Evolutionary conservation across 495 filamentous ascomycete species (phyloP).

Genomic region (Daldinia childiae): DNA sequence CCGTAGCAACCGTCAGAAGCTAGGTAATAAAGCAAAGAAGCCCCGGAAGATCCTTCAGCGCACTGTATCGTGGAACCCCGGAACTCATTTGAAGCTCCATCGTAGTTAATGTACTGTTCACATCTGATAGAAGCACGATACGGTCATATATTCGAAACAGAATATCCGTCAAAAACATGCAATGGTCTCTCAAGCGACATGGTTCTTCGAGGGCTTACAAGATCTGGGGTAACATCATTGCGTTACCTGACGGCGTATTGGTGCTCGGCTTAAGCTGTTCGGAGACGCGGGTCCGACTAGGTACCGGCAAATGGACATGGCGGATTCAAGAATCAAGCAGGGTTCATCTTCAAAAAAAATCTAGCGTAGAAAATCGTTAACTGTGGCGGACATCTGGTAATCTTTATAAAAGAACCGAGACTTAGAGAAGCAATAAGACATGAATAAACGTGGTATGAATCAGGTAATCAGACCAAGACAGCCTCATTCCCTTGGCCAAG

Average conservation of each 20-base stretch:
- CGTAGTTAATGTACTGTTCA: neutral
- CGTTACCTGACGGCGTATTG: constrained; percentile 14
- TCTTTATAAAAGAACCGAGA: constrained; percentile 10
- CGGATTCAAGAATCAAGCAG: constrained; percentile 23
- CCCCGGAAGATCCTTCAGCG: constrained; percentile 27
- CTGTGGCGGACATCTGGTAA: neutral
- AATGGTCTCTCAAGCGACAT: constrained; percentile 10
- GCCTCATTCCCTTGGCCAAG: constrained; percentile 26
- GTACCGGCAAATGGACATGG: constrained; percentile 16
- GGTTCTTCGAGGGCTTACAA: constrained; percentile 21
- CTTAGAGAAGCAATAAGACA: constrained; percentile 31
- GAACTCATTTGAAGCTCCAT: constrained; percentile 7
- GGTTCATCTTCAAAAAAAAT: constrained; percentile 1
- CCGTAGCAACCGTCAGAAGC: constrained; percentile 28
- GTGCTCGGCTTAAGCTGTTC: constrained; percentile 12
- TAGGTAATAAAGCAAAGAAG: constrained; percentile 24
- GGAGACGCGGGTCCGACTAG: constrained; percentile 27
- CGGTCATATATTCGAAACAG: constrained; percentile 28
- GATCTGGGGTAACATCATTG: constrained; percentile 30
- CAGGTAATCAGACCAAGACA: constrained; percentile 32
- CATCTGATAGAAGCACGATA: constrained; percentile 1
- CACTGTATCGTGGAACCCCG: constrained; percentile 21
- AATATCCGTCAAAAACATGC: constrained; percentile 19
- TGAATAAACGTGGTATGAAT: constrained; percentile 38
- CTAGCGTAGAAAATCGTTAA: neutral